Evolutionary conservation across 2,329 filamentous ascomycete species (phyloP).

Genomic region (Gremmenia infestans): DNA sequence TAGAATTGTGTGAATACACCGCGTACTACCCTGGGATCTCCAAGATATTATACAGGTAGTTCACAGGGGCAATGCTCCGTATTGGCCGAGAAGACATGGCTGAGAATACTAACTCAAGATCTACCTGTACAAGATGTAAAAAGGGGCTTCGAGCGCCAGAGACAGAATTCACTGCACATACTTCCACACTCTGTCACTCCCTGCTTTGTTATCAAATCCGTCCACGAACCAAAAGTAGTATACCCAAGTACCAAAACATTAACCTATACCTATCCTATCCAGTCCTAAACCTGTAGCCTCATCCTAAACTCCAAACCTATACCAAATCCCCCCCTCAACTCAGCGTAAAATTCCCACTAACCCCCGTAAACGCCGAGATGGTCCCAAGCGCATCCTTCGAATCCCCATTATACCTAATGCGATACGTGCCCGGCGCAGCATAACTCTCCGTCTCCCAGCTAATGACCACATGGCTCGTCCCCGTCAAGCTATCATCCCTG

Average conservation of each 20-base stretch:
- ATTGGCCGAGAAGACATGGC: too few species aligned
- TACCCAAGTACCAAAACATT: neutral
- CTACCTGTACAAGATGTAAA: too few species aligned
- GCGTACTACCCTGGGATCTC: too few species aligned
- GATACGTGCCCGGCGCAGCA: slow-evolving; percentile 62
- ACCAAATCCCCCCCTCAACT: slow-evolving; percentile 4
- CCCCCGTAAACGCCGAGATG: slow-evolving; percentile 65
- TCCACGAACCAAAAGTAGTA: neutral
- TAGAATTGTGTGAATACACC: too few species aligned
- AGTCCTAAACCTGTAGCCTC: neutral
- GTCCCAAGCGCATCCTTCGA: slow-evolving; percentile 55
- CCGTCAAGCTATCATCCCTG: slow-evolving; percentile 61
- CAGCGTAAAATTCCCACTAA: slow-evolving; percentile 38
- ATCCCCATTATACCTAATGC: slow-evolving; percentile 80
- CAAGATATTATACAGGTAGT: too few species aligned
- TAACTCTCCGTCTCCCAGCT: slow-evolving; percentile 68
- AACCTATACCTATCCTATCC: neutral
- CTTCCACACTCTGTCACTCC: too few species aligned
- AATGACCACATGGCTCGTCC: slow-evolving; percentile 71
- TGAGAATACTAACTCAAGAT: too few species aligned
- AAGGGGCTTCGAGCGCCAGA: too few species aligned
- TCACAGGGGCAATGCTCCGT: too few species aligned
- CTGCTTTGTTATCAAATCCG: too few species aligned
- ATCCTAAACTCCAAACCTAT: neutral
- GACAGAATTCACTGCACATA: too few species aligned